Evolutionary conservation across 495 filamentous ascomycete genomes (phyloP), one percentile per base, ranked within the genome.

Genomic region (Podospora bellae-mahoneyi): DNA sequence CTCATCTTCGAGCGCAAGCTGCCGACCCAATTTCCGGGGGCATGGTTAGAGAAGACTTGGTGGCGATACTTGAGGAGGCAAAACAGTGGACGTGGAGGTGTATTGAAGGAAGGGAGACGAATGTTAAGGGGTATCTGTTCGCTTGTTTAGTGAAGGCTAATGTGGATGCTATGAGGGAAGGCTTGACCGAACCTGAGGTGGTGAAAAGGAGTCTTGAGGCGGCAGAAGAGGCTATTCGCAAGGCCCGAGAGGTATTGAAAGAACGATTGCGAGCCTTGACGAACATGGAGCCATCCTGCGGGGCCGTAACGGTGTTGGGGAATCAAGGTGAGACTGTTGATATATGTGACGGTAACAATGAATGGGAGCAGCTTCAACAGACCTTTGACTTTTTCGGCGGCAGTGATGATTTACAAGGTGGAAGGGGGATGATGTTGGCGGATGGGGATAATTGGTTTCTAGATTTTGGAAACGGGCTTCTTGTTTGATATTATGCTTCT

Each of bases 121-220:
- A 87, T 68, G 76, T 84, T n/a, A 89, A 88, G 67, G 84, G 82
- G 0, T 84, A 83, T 57, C 55, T 89, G 28, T 73, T 88, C 28
- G 69, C 75, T 0, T 66, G 68, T 3, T 65, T 84, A 5, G 62
- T 88, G 0, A 32, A 66, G 4, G 81, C 80, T 4, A 81, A 86
- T 60, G 72, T 87, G 0, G 74, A 84, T 4, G 82, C 73, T 10
- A 62, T 85, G 4, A 76, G 78, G 72, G 68, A 68, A 20, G 78
- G 83, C 13, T 2, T 82, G 1, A 54, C 60, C 1, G 77, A 76
- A 20, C 72, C 80, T 0, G 75, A 82, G 15, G 13, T 82, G 0
- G 59, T 74, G 3, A 60, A 65, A 5, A 28, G 74, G 9, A 68
- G 84, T 2, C 44, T 83, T 0, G 73, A 73, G 23, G 75, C 82